Base-by-base conservation (phyloP, 2,329 filamentous ascomycete genomes). In the Sarocladiaceae sp. region DNA sequence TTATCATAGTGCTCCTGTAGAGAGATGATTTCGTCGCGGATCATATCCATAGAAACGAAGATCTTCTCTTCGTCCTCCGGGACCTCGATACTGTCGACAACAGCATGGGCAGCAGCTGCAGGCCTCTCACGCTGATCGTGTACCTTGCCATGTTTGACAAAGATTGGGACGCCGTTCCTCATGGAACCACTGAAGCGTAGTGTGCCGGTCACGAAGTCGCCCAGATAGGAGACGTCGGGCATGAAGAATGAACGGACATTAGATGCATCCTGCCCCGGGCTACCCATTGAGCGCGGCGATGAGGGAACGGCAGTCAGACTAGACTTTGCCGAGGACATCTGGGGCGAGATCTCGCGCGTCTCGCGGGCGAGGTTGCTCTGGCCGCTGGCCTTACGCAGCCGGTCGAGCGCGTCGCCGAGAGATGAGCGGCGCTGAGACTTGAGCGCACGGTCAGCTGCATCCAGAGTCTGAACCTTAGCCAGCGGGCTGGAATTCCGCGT, bases 41-140 rank as follows among this genome's bases (percentile, higher is more conserved):
- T 76, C 70, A 78, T 78, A 71, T 78, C 75, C 66, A 78, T 68
- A 7, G 75, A 79, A 32, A 79, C 74, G 49, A 78, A 77, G 23
- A 78, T 78, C 50, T 72, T 69, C 56, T 76, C 69, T 51, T 78
- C 75, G 33, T 76, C 74, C 45, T 72, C 64, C 3, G 73, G 69
- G 7, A 78, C 60, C 39, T 68, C 63, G 16, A 78, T 55, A 6
- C 63, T 69, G 45, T 75, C 72, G n/a, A 78, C 63, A 21, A 72
- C 65, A 31, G 64, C 70, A 47, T 78, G 72, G 12, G 64, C 49
- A 7, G 47, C 53, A 3, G 50, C 54, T 2, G 61, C 55, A 6
- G 63, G 62, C 41, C 55, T 60, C 43, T 62, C 58, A 6, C 54
- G 48, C 24, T 58, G 65, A 46, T 76, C 70, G 43, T 73, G 67